phyloP scores from a whole-genome alignment of 2,329 filamentous ascomycete genomes.

The Albophoma yamanashiensis region DNA sequence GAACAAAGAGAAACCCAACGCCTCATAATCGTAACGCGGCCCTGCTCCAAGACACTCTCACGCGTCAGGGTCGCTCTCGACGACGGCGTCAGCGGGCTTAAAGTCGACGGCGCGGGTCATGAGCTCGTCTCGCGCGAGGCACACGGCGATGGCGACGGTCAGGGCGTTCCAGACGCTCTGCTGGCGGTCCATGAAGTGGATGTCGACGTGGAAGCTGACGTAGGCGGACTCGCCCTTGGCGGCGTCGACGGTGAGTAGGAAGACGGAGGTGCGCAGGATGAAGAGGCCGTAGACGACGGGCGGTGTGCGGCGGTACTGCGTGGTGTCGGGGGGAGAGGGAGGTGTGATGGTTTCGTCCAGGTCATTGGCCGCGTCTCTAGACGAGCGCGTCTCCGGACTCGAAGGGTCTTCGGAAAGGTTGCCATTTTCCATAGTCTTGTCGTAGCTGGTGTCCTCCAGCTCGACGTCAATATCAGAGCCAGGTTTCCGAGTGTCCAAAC shows the following conservation, averaged over 20 bases:
- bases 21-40: neutral
- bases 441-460: neutral
- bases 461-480: neutral
- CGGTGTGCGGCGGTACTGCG: slow-evolving; percentile 17
- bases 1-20: neutral
- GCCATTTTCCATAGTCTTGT: neutral
- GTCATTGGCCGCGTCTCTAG: neutral
- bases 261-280: slow-evolving; percentile 25
- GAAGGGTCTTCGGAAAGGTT: neutral
- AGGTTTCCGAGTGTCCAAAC: neutral
- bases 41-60: slow-evolving; percentile 9
- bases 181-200: slow-evolving; percentile 24
- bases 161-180: slow-evolving; percentile 35
- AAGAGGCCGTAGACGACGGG: slow-evolving; percentile 34
- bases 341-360: slow-evolving; percentile 3
- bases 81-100: slow-evolving; percentile 14
- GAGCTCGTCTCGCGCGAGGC: slow-evolving; percentile 29
- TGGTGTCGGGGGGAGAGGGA: neutral
- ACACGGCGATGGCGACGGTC: slow-evolving; percentile 28
- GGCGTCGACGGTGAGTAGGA: slow-evolving; percentile 29
- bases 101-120: slow-evolving; percentile 23
- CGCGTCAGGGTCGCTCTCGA: slow-evolving; percentile 28
- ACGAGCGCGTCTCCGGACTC: neutral
- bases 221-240: slow-evolving; percentile 22
- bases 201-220: slow-evolving; percentile 31